Evolutionary conservation across 1,139 yeast genomes (phyloP).

Genomic region (Geotrichum reessii): DNA sequence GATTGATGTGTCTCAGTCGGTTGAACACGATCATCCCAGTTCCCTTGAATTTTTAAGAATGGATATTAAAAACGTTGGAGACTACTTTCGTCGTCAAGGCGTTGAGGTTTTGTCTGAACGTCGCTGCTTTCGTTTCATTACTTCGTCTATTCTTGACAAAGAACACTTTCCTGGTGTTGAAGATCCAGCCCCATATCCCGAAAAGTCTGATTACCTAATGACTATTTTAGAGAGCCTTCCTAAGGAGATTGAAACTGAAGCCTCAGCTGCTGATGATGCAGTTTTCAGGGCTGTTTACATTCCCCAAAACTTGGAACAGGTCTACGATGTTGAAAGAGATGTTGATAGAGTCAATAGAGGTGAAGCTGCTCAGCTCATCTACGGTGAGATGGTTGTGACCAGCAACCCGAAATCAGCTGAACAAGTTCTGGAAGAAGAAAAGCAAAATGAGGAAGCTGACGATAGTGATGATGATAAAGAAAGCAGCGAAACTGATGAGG

Average conservation of each 20-base stretch:
- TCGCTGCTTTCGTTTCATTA: constrained; percentile 69
- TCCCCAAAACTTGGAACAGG: constrained; percentile 54
- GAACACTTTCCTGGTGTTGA: constrained; percentile 31
- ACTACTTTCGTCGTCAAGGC: constrained; percentile 69
- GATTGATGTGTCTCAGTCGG: constrained; percentile 95
- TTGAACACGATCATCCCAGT: constrained; percentile 97
- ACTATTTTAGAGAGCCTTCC: constrained; percentile 32
- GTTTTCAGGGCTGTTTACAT: constrained; percentile 83
- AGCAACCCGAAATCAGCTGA: constrained; percentile 25
- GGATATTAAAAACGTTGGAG: constrained; percentile 95
- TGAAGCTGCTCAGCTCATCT: constrained; percentile 66
- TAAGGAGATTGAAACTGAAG: constrained; percentile 38
- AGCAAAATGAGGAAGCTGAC: constrained; percentile 21
- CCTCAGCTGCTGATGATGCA: constrained; percentile 69
- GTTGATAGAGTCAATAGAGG: constrained; percentile 78
- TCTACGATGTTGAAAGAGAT: constrained; percentile 65
- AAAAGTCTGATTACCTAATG: constrained; percentile 23
- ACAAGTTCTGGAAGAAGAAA: constrained; percentile 11
- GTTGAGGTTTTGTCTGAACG: constrained; percentile 79
- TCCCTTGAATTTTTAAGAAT: constrained; percentile 88
- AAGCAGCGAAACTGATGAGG: constrained; percentile 37
- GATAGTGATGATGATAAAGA: too few species aligned
- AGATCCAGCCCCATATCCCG: constrained; percentile 26
- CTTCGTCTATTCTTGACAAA: constrained; percentile 22
- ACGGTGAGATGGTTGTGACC: constrained; percentile 32